Percentiles rank a stretch among this genome's conserved stretches.
Conservation (phyloP, 495 filamentous ascomycete genomes). For the Melanomma pulvis-pyrius region DNA sequence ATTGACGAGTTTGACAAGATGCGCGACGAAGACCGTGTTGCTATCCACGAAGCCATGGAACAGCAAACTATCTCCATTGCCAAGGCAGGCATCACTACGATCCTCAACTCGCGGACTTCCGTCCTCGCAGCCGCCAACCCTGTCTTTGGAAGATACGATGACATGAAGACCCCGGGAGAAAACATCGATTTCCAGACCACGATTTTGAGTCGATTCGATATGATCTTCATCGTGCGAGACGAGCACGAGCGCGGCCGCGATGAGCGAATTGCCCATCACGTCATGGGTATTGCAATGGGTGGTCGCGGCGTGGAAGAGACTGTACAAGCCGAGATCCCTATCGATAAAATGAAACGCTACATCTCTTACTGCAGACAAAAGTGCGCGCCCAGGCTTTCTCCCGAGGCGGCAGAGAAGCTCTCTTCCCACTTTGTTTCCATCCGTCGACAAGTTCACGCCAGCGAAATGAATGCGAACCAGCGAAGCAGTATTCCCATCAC, state of each 20-base stretch:
- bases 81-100: constrained; percentile 98
- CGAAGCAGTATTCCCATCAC: constrained; percentile 96
- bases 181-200: constrained; percentile 99
- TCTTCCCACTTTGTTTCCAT: constrained; percentile 97
- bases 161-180: constrained; percentile 95
- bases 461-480: constrained; percentile 81
- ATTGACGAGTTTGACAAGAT: constrained; percentile 99
- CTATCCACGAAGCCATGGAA: constrained; percentile 99
- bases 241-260: constrained; percentile 89
- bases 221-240: constrained; percentile 99
- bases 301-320: constrained; percentile 82
- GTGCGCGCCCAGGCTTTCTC: constrained; percentile 88
- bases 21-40: constrained; percentile 97
- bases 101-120: constrained; percentile 92
- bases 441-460: constrained; percentile 87
- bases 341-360: constrained; percentile 97
- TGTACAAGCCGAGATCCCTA: constrained; percentile 79
- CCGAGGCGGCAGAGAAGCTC: constrained; percentile 93
- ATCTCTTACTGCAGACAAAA: constrained; percentile 96
- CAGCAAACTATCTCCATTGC: constrained; percentile 99
- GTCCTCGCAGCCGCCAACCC: constrained; percentile 97
- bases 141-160: constrained; percentile 96
- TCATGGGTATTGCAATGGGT: constrained; percentile 98
- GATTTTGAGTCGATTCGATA: constrained; percentile 97
- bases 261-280: constrained; percentile 92